These are phyloP conservation scores for Epichloe uncinata DNA, from an alignment of 2,329 filamentous ascomycete species.

Conservation along the genomic window DNA sequence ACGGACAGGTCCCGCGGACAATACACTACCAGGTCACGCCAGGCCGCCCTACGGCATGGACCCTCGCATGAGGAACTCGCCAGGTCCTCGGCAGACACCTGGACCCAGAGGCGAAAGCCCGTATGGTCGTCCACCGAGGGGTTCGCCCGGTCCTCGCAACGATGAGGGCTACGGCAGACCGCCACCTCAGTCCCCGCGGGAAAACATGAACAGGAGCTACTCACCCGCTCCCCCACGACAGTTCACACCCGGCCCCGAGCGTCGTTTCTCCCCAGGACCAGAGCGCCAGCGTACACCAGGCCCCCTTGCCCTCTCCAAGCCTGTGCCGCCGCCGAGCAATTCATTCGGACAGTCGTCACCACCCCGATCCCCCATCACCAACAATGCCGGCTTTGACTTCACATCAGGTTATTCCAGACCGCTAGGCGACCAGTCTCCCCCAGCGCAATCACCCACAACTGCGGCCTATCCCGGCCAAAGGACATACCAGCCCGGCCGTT, in stretches of 20 bases:
- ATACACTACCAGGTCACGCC: neutral
- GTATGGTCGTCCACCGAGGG: constrained; percentile 12
- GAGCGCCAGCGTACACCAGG: constrained; percentile 6
- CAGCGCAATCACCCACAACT: constrained; percentile 14
- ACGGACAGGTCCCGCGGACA: constrained; percentile 10
- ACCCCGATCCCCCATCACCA: constrained; percentile 21
- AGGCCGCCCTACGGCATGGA: constrained; percentile 13
- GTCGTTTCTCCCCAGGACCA: constrained; percentile 18
- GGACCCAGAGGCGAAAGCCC: constrained; percentile 15
- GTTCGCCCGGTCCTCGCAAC: constrained; percentile 14
- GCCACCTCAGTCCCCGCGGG: constrained; percentile 9
- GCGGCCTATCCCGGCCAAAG: constrained; percentile 32
- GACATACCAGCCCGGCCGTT: constrained; percentile 24
- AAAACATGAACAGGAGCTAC: constrained; percentile 13
- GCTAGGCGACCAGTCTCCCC: constrained; percentile 14
- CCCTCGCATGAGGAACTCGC: constrained; percentile 15
- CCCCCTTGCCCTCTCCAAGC: constrained; percentile 4
- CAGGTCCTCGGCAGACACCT: constrained; percentile 18
- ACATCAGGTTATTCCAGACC: constrained; percentile 33
- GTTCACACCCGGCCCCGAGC: constrained; percentile 18
- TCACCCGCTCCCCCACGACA: constrained; percentile 24
- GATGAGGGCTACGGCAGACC: constrained; percentile 13
- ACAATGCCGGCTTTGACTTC: constrained; percentile 37
- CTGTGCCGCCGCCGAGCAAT: constrained; percentile 17
- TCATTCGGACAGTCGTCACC: constrained; percentile 13